Conservation (phyloP, 495 filamentous ascomycete genomes). For the Trichocladium uniseriatum region DNA sequence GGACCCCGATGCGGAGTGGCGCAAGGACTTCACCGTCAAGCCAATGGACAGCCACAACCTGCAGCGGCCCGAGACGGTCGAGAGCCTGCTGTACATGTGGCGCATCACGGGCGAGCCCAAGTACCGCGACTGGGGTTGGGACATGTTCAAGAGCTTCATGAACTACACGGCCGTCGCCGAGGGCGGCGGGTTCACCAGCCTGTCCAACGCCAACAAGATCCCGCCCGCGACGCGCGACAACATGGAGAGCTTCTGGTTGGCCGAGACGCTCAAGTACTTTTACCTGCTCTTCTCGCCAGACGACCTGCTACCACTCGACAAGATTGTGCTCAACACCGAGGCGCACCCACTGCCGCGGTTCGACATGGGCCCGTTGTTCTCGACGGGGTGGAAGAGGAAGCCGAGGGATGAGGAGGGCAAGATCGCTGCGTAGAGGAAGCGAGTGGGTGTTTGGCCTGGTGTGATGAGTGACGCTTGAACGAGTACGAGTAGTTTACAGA, state of each 20-base stretch:
- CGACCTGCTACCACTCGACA: constrained; percentile 73
- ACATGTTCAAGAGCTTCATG: constrained; percentile 91
- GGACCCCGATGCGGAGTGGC: constrained; percentile 51
- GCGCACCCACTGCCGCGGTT: constrained; percentile 88
- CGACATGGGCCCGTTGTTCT: constrained; percentile 63
- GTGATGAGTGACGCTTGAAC: too few species aligned
- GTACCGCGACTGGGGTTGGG: constrained; percentile 96
- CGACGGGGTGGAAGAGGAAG: constrained; percentile 81
- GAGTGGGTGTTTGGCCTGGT: too few species aligned
- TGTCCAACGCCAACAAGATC: constrained; percentile 62
- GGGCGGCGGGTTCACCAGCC: constrained; percentile 70
- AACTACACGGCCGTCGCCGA: constrained; percentile 69
- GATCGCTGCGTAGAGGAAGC: constrained; percentile 10
- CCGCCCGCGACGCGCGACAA: constrained; percentile 62
- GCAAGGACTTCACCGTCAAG: constrained; percentile 69
- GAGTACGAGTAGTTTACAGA: too few species aligned
- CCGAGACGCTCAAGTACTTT: constrained; percentile 96
- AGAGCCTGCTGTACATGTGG: constrained; percentile 97
- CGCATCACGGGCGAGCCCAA: constrained; percentile 85
- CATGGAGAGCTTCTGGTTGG: constrained; percentile 96
- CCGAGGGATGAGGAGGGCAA: constrained; percentile 39
- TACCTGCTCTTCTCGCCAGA: constrained; percentile 86
- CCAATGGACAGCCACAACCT: constrained; percentile 74
- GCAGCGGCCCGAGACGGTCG: constrained; percentile 92
- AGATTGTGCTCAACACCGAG: constrained; percentile 91